A percentile compares a stretch with the other conserved stretches of the same genome.
Evolutionary conservation across 495 filamentous ascomycete species (phyloP).

Genomic region (Sphaerosporella brunnea): DNA sequence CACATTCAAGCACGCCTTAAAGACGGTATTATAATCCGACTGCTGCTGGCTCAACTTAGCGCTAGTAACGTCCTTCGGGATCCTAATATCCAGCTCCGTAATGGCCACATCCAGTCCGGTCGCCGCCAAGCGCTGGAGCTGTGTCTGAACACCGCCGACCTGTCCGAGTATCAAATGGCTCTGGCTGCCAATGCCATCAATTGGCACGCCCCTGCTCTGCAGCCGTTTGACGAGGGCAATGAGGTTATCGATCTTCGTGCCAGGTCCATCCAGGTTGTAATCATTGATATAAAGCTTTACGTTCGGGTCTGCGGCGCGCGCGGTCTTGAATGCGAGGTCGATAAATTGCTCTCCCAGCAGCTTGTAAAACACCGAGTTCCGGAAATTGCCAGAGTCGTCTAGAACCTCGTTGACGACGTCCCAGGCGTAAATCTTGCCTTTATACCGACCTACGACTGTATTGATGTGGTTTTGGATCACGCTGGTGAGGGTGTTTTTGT

Average conservation of each 20-base stretch:
- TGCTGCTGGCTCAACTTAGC: constrained; percentile 38
- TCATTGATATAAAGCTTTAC: constrained; percentile 53
- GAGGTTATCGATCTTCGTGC: constrained; percentile 33
- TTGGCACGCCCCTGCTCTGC: constrained; percentile 33
- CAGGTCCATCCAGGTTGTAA: constrained; percentile 43
- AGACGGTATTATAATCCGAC: constrained; percentile 44
- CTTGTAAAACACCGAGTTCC: constrained; percentile 28
- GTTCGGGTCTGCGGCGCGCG: constrained; percentile 32
- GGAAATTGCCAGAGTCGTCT: constrained; percentile 30
- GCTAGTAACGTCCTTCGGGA: constrained; percentile 27
- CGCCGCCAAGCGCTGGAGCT: constrained; percentile 29
- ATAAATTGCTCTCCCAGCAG: constrained; percentile 34
- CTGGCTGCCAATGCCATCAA: constrained; percentile 45
- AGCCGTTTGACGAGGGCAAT: constrained; percentile 34
- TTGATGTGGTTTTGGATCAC: constrained; percentile 44
- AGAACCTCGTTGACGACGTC: constrained; percentile 41
- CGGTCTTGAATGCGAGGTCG: constrained; percentile 33
- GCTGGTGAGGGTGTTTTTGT: constrained; percentile 34
- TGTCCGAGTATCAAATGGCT: constrained; percentile 39
- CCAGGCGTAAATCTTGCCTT: constrained; percentile 9
- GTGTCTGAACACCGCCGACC: constrained; percentile 15
- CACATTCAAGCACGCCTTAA: constrained; percentile 29
- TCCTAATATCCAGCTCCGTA: too few species aligned
- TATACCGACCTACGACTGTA: constrained; percentile 39
- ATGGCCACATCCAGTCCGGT: constrained; percentile 41